Conservation (phyloP, 2,329 filamentous ascomycete species). For the Xylaria digitata region DNA sequence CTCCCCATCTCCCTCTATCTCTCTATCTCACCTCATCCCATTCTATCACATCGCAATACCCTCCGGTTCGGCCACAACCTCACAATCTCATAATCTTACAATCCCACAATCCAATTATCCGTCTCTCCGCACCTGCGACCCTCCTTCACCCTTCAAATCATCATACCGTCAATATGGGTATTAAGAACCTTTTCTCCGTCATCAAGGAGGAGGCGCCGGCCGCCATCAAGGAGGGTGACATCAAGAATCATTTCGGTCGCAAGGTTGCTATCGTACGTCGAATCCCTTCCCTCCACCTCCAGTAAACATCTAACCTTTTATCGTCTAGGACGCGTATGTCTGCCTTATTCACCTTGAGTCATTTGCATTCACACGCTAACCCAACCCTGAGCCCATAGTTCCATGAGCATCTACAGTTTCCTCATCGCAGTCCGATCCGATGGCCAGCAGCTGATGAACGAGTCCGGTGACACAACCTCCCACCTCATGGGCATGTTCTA, state of each 20-base stretch:
- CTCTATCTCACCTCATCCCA: background rate
- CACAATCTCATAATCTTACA: background rate
- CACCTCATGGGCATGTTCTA: conserved; percentile 99
- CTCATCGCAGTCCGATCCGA: conserved; percentile 96
- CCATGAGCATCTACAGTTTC: conserved; percentile 99
- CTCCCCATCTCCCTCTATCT: background rate
- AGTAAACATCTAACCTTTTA: conserved; percentile 32
- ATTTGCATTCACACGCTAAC: conserved; percentile 16
- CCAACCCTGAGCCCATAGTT: conserved; percentile 60
- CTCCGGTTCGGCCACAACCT: background rate
- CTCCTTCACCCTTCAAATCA: conserved; percentile 4
- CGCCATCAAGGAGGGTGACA: conserved; percentile 94
- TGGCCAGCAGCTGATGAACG: conserved; percentile 94
- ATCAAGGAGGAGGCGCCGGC: conserved; percentile 95
- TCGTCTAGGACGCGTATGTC: conserved; percentile 66
- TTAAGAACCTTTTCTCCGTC: conserved; percentile 80
- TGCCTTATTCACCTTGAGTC: conserved; percentile 22
- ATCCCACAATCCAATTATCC: background rate
- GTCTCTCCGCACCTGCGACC: background rate
- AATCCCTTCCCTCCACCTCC: background rate
- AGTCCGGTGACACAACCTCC: conserved; percentile 95
- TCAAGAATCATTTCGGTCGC: conserved; percentile 98
- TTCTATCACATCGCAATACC: no score
- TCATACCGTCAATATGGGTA: conserved; percentile 62
- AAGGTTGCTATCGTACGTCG: conserved; percentile 92